Conservation (phyloP, 257 asterid genomes). For the Ehretia macrophylla region DNA sequence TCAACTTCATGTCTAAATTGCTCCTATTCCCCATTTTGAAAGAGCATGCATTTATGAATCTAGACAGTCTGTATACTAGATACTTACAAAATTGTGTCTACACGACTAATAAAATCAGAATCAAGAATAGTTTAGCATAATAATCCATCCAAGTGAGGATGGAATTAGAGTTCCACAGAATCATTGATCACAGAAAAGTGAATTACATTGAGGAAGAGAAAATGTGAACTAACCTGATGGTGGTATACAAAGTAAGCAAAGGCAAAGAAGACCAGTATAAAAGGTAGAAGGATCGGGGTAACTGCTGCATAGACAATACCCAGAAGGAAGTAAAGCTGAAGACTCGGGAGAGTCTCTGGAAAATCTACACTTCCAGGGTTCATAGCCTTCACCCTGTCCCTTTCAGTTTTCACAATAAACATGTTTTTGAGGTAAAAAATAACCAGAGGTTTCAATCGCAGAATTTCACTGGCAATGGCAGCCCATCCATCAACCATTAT, state of each 20-base stretch:
- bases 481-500: slow-evolving; percentile 99
- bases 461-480: slow-evolving; percentile 84
- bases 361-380: slow-evolving; percentile 76
- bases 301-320: slow-evolving; percentile 87
- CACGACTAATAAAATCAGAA: too few relatives aligned
- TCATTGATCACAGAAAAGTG: not conserved
- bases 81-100: too few relatives aligned
- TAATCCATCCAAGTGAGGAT: too few relatives aligned
- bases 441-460: slow-evolving; percentile 63
- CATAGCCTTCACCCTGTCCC: slow-evolving; percentile 89
- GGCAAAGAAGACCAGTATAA: slow-evolving; percentile 81
- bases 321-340: slow-evolving; percentile 84
- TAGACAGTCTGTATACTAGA: too few relatives aligned
- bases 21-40: too few relatives aligned
- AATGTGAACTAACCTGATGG: slow-evolving; percentile 64
- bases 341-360: slow-evolving; percentile 75
- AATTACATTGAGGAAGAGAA: not conserved
- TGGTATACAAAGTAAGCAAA: slow-evolving; percentile 90
- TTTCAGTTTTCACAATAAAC: slow-evolving; percentile 82
- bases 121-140: too few relatives aligned
- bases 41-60: too few relatives aligned
- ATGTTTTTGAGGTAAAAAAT: slow-evolving; percentile 82
- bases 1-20: too few relatives aligned
- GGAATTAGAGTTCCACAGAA: too few relatives aligned
- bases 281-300: slow-evolving; percentile 96